Evolutionary conservation across 768 basidiomycete species (phyloP).

Genomic region (Auricularia sp.): DNA sequence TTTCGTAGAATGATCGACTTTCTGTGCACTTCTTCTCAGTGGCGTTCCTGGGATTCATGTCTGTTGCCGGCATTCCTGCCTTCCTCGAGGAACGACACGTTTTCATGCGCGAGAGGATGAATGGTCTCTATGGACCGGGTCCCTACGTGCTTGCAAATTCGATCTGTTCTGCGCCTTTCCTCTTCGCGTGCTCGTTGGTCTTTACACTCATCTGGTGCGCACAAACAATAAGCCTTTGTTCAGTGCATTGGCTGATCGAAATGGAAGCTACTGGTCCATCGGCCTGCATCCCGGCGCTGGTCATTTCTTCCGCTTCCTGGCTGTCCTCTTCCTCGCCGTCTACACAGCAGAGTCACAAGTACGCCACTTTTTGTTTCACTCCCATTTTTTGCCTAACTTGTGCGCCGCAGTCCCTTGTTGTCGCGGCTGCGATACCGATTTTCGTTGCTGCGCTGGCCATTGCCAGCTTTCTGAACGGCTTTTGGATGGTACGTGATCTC

Average conservation of each 20-base stretch:
- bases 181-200: slow-evolving; percentile 38
- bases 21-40: slow-evolving; percentile 50
- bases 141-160: slow-evolving; percentile 48
- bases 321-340: slow-evolving; percentile 44
- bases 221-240: not conserved
- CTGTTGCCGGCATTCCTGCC: slow-evolving; percentile 46
- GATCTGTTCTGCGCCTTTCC: slow-evolving; percentile 42
- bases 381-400: not conserved
- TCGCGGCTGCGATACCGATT: slow-evolving; percentile 43
- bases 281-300: slow-evolving; percentile 40
- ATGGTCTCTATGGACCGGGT: slow-evolving; percentile 46
- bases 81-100: slow-evolving; percentile 52
- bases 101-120: slow-evolving; percentile 45
- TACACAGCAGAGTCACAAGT: slow-evolving; percentile 45
- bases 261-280: slow-evolving; percentile 19
- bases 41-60: slow-evolving; percentile 34
- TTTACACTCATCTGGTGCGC: slow-evolving; percentile 44
- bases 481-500: slow-evolving; percentile 48
- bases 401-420: slow-evolving; percentile 22
- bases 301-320: slow-evolving; percentile 46
- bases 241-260: slow-evolving; percentile 9
- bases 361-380: not conserved
- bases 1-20: slow-evolving; percentile 30
- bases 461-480: slow-evolving; percentile 38
- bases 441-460: slow-evolving; percentile 54